Conservation (phyloP, 2,329 filamentous ascomycete species). For the Penicillium verrucosum region DNA sequence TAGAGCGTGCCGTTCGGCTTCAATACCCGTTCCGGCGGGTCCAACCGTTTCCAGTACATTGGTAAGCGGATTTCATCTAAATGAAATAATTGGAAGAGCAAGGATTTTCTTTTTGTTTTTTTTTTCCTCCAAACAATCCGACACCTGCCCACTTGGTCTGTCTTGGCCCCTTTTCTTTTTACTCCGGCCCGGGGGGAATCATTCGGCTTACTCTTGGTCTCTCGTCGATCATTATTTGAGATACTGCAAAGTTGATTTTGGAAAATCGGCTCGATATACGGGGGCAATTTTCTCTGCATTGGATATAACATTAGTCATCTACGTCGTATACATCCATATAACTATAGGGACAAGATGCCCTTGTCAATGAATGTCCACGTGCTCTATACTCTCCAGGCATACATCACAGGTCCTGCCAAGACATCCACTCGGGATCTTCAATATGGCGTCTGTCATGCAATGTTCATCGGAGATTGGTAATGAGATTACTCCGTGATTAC, state of each 20-base stretch:
- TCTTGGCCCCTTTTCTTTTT: constrained; percentile 1
- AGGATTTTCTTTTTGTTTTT: too few species aligned
- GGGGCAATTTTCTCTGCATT: background rate
- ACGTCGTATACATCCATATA: background rate
- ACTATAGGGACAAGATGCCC: background rate
- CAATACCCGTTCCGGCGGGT: background rate
- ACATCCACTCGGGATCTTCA: constrained; percentile 2
- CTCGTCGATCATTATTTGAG: constrained; percentile 1
- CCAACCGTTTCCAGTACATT: background rate
- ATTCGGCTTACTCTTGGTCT: background rate
- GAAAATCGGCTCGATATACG: background rate
- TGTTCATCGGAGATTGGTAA: background rate
- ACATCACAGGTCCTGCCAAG: background rate
- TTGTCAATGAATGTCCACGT: background rate
- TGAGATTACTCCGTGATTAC: background rate
- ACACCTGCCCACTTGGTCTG: background rate
- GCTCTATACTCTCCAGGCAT: background rate
- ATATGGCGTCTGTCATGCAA: constrained; percentile 4
- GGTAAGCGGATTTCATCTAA: background rate
- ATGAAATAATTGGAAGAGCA: background rate
- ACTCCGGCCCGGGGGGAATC: background rate
- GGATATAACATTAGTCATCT: background rate
- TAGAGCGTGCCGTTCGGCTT: background rate
- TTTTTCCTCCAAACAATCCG: background rate
- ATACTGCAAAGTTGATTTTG: background rate